Evolutionary conservation across 805 yeast genomes (phyloP).

Genomic region (Pichia rugopelliculosa): DNA sequence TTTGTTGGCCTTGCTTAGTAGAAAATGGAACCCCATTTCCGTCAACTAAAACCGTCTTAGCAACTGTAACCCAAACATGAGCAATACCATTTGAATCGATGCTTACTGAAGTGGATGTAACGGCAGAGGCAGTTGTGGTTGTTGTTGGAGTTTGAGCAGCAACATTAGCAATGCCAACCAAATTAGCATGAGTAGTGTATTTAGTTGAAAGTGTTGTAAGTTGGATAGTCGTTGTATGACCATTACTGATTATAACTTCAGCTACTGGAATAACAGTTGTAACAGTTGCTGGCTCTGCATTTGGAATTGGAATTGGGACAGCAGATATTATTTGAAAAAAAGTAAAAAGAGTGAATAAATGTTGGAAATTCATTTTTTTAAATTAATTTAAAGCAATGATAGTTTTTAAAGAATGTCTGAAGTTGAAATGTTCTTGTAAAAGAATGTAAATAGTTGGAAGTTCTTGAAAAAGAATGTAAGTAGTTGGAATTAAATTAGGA

Average conservation of each 20-base stretch:
- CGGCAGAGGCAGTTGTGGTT: slow-evolving; percentile 3
- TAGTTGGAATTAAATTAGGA: neutral
- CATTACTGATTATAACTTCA: slow-evolving; percentile 26
- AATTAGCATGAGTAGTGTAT: too few relatives aligned
- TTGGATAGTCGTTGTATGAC: slow-evolving; percentile 3
- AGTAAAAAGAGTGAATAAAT: slow-evolving; percentile 3
- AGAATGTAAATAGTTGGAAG: slow-evolving; percentile 4
- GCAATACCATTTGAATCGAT: slow-evolving; percentile 9
- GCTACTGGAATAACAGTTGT: slow-evolving; percentile 17
- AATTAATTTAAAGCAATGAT: neutral
- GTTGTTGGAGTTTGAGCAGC: neutral
- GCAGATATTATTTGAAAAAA: slow-evolving; percentile 3
- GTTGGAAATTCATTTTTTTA: slow-evolving; percentile 6
- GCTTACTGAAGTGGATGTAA: slow-evolving; percentile 9
- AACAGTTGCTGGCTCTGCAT: neutral
- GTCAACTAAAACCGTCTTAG: slow-evolving; percentile 4
- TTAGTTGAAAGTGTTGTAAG: slow-evolving; percentile 3
- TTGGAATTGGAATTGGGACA: slow-evolving; percentile 16
- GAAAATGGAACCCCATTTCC: slow-evolving; percentile 9
- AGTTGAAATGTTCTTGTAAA: too few relatives aligned
- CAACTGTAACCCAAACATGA: slow-evolving; percentile 8
- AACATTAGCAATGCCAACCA: too few relatives aligned
- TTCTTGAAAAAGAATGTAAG: slow-evolving; percentile 1
- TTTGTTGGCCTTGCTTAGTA: slow-evolving; percentile 6
- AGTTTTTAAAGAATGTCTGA: too few relatives aligned